Base-by-base conservation (phyloP, 2,329 filamentous ascomycete species). In the Claviceps arundinis region DNA sequence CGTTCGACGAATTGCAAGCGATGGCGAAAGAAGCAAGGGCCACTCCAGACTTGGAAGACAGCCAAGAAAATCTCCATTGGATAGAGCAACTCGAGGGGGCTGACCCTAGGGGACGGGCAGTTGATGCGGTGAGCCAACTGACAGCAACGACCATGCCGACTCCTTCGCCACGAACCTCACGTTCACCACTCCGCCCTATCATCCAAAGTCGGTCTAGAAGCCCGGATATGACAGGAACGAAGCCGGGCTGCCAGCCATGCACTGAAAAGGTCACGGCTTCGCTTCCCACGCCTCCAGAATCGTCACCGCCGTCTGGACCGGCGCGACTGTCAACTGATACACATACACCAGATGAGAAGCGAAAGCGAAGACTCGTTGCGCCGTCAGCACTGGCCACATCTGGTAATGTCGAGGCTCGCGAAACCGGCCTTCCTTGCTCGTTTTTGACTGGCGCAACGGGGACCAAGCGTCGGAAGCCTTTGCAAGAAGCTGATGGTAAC, bases 1-100 rank as follows among this genome's bases (percentile, higher is more conserved):
- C 81, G 0, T 87, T 90, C 56, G 66, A 75, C 1, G 82, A 89
- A 50, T 70, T 95, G 3, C 85, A 90, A 58, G 63, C 73, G 5
- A 72, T 87, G 61, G 88, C 86, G 0, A 65, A 72, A 34, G 69
- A 77, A 34, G 80, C 83, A 17, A 74, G 70, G 17, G 72, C 70
- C 37, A 62, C 70, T 2, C 70, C 76, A 0, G 64, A 65, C 1
- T 65, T 76, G 14, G 75, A 79, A 6, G 73, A 84, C 52, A 78
- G 73, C 26, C 75, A 84, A 53, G 81, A 87, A 58, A 75, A 81
- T 53, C 66, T 74, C 1, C 62, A 72, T 9, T 87, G 84, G 82
- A 73, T 81, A 26, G 71, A 73, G 8, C 77, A 72, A 47, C 64
- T 89, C n/a, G 76, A 84, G 56, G 63, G 67, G 24, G 73, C 76